These are phyloP conservation scores for Sonneratia alba DNA, from an alignment of 345 rosid genomes.

Conservation along the genomic window DNA sequence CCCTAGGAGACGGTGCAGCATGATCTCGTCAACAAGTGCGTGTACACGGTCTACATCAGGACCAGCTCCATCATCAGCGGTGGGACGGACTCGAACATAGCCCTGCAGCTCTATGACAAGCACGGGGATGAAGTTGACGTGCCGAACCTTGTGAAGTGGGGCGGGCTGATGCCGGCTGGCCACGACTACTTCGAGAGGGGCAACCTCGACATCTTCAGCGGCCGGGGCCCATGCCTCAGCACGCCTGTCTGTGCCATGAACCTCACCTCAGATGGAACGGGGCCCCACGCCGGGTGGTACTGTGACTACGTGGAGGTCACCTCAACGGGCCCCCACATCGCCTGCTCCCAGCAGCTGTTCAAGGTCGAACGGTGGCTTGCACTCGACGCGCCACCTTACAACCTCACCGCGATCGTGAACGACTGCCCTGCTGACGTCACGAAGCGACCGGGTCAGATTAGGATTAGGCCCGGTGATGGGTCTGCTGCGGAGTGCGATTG, in stretches of 20 bases:
- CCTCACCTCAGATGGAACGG: constrained; percentile 71
- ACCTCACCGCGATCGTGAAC: constrained; percentile 44
- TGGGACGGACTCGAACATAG: constrained; percentile 65
- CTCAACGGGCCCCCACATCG: constrained; percentile 45
- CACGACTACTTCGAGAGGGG: constrained; percentile 87
- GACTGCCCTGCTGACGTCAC: constrained; percentile 20
- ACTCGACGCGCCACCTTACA: constrained; percentile 43
- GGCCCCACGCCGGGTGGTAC: constrained; percentile 77
- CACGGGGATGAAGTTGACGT: constrained; percentile 36
- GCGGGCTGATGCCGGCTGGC: constrained; percentile 63
- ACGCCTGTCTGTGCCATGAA: constrained; percentile 54
- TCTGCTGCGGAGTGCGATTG: not conserved
- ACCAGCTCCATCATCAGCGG: constrained; percentile 76
- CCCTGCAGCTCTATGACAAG: constrained; percentile 37
- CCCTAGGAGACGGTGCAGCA: constrained; percentile 17
- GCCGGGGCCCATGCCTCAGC: constrained; percentile 47
- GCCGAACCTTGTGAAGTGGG: constrained; percentile 54
- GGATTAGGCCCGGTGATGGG: not conserved
- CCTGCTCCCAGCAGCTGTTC: constrained; percentile 48
- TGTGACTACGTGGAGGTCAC: constrained; percentile 75
- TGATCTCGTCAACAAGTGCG: constrained; percentile 38
- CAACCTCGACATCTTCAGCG: constrained; percentile 79
- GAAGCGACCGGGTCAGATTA: not conserved
- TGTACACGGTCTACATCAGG: constrained; percentile 56
- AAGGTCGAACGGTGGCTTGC: constrained; percentile 92